Evolutionary conservation across 805 yeast species (phyloP).

Genomic region (Candida piceae): DNA sequence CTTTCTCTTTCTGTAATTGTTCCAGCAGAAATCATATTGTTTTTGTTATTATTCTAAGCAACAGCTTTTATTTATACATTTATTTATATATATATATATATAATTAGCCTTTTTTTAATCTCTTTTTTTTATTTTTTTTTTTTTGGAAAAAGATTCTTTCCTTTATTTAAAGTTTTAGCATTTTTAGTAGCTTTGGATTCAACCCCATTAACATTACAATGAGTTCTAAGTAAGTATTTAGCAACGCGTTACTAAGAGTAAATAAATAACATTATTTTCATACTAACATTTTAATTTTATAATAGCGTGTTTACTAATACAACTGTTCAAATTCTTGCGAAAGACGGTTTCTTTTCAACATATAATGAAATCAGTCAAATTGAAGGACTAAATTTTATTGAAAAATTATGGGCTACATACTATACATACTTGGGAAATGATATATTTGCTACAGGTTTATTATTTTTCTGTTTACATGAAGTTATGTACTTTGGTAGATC

Average conservation of each 20-base stretch:
- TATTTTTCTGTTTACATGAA: slow-evolving; percentile 82
- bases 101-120: too few species aligned
- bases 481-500: slow-evolving; percentile 87
- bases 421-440: slow-evolving; percentile 84
- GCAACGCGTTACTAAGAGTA: background rate
- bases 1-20: too few species aligned
- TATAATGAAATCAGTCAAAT: slow-evolving; percentile 24
- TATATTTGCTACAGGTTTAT: slow-evolving; percentile 82
- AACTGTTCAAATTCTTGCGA: slow-evolving; percentile 17
- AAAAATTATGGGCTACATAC: slow-evolving; percentile 84
- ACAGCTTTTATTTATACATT: too few species aligned
- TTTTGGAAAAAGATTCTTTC: too few species aligned
- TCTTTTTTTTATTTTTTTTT: too few species aligned
- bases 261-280: too few species aligned
- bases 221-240: background rate
- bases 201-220: background rate
- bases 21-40: too few species aligned
- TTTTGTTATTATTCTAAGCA: too few species aligned
- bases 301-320: slow-evolving; percentile 25
- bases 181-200: background rate
- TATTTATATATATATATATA: too few species aligned
- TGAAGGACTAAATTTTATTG: slow-evolving; percentile 42
- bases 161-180: background rate
- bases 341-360: slow-evolving; percentile 19
- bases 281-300: slow-evolving; percentile 1